Evolutionary conservation across 2,329 filamentous ascomycete species (phyloP), one percentile per base, ranked within the genome.

Genomic region (Thermomyces lanuginosus): DNA sequence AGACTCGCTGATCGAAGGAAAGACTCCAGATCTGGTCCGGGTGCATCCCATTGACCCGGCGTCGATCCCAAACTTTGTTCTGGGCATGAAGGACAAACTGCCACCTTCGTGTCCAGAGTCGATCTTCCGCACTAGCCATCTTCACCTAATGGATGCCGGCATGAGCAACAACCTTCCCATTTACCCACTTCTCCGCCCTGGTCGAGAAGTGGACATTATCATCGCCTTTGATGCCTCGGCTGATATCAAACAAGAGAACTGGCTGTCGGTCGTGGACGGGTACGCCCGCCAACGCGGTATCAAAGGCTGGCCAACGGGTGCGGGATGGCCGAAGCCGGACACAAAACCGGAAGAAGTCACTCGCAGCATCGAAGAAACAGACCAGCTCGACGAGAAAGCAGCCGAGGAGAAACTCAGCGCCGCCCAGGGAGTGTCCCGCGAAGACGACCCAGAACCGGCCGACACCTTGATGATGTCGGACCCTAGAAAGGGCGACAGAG

Each of bases 151-250:
- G 84, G 89, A 98, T 50, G 84, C 89, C 2, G 89, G 89, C 26
- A 98, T 98, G 89, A 91, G 80, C 37, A 95, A 98, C 49, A 98
- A 98, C 45, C 63, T 98, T 6, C 89, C 89, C 2, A 84, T 95
- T 21, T 98, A 98, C 48, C 89, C 89, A 0, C 66, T 95, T 3
- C 71, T 98, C 10, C 73, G 89, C 7, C 82, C 82, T 0, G 86
- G 84, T 2, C 69, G 89, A 18, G 69, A 92, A 30, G 76, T 98
- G 4, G 89, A 98, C 41, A 66, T 98, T 22, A 61, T 95, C 23
- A 69, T 98, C 23, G 81, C 84, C 3, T 98, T 98, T 48, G 89
- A 98, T 49, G 83, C 83, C 3, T 92, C 81, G 1, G 84, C 84
- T 11, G 89, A 98, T 41, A 80, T 92, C 33, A 81, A 77, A 46